Conservation (phyloP, 495 filamentous ascomycete species). For the Penicillium arizonense region DNA sequence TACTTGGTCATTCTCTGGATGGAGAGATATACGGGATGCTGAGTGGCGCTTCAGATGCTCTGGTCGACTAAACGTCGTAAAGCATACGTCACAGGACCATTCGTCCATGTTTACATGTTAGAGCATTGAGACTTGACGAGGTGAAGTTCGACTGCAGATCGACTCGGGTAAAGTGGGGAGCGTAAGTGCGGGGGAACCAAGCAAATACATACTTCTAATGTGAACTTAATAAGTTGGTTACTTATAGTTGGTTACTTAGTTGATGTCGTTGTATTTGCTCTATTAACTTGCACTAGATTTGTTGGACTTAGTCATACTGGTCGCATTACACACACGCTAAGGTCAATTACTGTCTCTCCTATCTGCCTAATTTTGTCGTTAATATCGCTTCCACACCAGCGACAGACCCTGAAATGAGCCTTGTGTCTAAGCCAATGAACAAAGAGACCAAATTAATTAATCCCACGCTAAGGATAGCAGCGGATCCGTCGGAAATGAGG, state of each 20-base stretch:
- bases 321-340: constrained; percentile 54
- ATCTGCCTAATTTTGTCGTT: too few species aligned
- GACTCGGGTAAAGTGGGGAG: not conserved
- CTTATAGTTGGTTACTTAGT: not conserved
- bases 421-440: not conserved
- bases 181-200: not conserved
- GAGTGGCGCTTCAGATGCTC: constrained; percentile 27
- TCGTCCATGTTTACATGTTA: not conserved
- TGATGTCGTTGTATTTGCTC: too few species aligned
- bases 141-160: not conserved
- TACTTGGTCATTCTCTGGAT: not conserved
- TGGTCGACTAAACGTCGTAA: constrained; percentile 18
- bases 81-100: constrained; percentile 19
- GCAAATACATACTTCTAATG: not conserved
- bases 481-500: constrained; percentile 23
- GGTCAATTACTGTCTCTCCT: too few species aligned
- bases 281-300: not conserved
- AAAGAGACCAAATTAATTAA: constrained; percentile 13
- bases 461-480: constrained; percentile 13
- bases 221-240: too few species aligned
- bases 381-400: too few species aligned
- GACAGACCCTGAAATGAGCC: too few species aligned
- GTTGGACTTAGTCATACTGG: constrained; percentile 24
- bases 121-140: too few species aligned
- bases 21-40: constrained; percentile 17